phyloP scores from a whole-genome alignment of 1,284 basidiomycete species.

The Chondrostereum purpureum region DNA sequence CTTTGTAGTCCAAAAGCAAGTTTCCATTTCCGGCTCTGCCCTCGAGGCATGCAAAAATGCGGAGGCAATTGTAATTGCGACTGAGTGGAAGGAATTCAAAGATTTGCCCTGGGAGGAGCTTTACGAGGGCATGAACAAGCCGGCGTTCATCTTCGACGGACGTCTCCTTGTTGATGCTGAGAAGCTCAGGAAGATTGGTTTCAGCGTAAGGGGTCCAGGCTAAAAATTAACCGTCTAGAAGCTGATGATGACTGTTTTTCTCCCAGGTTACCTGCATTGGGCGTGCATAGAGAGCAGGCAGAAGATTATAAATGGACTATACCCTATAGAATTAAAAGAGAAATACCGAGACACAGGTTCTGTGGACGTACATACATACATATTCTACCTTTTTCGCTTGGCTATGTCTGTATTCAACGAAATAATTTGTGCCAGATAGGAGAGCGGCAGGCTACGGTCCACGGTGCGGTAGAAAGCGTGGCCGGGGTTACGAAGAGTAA shows the following conservation, averaged over 20 bases:
- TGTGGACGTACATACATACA: no score
- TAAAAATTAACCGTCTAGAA: conserved; percentile 3
- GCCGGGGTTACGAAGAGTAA: no score
- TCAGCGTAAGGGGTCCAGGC: conserved; percentile 63
- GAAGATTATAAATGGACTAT: neutral
- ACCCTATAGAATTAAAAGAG: neutral
- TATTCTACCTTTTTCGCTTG: no score
- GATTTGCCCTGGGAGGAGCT: conserved; percentile 86
- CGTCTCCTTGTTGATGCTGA: conserved; percentile 80
- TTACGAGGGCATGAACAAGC: conserved; percentile 90
- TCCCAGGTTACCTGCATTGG: conserved; percentile 2
- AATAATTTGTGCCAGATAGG: no score
- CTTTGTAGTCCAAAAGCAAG: conserved; percentile 77
- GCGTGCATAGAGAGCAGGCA: neutral
- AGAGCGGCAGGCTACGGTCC: no score
- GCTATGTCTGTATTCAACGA: no score
- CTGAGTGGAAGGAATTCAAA: conserved; percentile 95
- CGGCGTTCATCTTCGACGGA: conserved; percentile 93
- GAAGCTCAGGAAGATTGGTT: conserved; percentile 81
- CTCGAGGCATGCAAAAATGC: conserved; percentile 85
- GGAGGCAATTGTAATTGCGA: conserved; percentile 90
- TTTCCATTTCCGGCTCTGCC: conserved; percentile 72
- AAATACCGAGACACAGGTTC: no score
- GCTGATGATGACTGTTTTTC: neutral
- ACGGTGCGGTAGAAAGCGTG: no score